Evolutionary conservation across 73 alveolate species (phyloP), one percentile per base, ranked within the genome.

Genomic region (Breviolum minutum): DNA sequence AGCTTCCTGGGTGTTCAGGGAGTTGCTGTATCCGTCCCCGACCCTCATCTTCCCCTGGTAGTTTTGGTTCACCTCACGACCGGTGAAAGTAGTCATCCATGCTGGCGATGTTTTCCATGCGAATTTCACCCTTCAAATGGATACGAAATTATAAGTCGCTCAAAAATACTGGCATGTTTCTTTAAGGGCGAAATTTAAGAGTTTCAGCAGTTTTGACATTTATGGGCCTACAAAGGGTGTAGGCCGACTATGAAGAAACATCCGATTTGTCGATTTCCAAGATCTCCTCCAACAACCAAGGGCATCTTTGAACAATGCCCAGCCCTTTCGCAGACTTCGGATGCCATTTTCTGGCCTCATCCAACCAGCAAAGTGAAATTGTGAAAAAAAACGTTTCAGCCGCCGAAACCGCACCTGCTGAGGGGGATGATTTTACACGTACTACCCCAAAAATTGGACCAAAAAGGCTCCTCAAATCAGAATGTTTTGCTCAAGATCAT

Each of bases 261-360:
- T 71, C 13, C 30, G n/a, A n/a, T 70, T 70, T 17, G 14, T 70
- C 13, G 19, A 1, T 20, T 8, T 71, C 40, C 32, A 20, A 30
- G 30, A 20, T 12, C 66, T 12, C n/a, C 66, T 32, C 40, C 29
- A 27, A 79, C 30, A 32, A 26, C 19, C 88, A 40, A 16, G 14
- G 30, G 63, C n/a, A 66, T 0, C 88, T 9, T 9, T 14, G n/a
- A 66, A 13, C 88, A 27, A 14, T 76, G 86, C 63, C 86, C 88
- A 17, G 88, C 88, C 54, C 88, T 9, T 9, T 80, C 88, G 17
- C 54, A 66, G 30, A 80, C 88, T 40, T 4, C 22, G 14, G 64
- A 48, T 80, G 88, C 88, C 68, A 80, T 48, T 80, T 48, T 80
- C 32, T 48, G 69, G 22, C 88, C 88, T 80, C 69, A 29, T 20